phyloP scores from a whole-genome alignment of 2,329 filamentous ascomycete species.

The Pseudocercospora pini-densiflorae region DNA sequence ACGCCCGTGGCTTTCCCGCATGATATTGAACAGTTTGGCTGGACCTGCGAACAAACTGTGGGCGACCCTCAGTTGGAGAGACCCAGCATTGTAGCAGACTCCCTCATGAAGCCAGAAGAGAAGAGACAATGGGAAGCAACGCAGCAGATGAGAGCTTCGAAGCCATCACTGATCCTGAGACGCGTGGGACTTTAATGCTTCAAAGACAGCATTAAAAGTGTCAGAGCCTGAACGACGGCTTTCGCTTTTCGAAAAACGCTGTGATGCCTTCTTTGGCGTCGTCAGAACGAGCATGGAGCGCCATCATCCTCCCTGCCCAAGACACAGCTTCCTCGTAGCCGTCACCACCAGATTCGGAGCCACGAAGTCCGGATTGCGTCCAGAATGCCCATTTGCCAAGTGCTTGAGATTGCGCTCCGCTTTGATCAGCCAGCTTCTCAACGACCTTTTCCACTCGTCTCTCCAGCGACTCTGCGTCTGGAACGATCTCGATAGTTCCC shows the following conservation, averaged over 20 bases:
- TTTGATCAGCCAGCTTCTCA: constrained; percentile 15
- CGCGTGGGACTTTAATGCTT: neutral
- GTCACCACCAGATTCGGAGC: constrained; percentile 19
- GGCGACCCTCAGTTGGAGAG: neutral
- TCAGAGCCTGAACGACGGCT: constrained; percentile 19
- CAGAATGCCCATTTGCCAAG: constrained; percentile 28
- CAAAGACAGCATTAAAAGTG: neutral
- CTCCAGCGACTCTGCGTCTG: constrained; percentile 22
- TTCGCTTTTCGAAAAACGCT: constrained; percentile 23
- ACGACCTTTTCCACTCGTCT: constrained; percentile 17
- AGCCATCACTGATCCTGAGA: constrained; percentile 10
- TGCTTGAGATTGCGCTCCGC: constrained; percentile 24
- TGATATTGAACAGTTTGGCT: constrained; percentile 8
- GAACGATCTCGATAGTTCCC: constrained; percentile 24
- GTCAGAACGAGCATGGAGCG: constrained; percentile 22
- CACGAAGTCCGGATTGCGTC: constrained; percentile 21
- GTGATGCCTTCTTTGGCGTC: constrained; percentile 25
- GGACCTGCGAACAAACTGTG: constrained; percentile 8
- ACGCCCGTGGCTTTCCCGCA: neutral
- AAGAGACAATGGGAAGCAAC: constrained; percentile 5
- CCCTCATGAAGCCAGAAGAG: constrained; percentile 10
- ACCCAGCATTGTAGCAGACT: constrained; percentile 12
- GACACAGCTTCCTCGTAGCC: constrained; percentile 26
- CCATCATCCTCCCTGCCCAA: constrained; percentile 27
- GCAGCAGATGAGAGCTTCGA: constrained; percentile 6